These are phyloP conservation scores for Termitomyces sp. DNA, from an alignment of 768 basidiomycete genomes.

Conservation along the genomic window DNA sequence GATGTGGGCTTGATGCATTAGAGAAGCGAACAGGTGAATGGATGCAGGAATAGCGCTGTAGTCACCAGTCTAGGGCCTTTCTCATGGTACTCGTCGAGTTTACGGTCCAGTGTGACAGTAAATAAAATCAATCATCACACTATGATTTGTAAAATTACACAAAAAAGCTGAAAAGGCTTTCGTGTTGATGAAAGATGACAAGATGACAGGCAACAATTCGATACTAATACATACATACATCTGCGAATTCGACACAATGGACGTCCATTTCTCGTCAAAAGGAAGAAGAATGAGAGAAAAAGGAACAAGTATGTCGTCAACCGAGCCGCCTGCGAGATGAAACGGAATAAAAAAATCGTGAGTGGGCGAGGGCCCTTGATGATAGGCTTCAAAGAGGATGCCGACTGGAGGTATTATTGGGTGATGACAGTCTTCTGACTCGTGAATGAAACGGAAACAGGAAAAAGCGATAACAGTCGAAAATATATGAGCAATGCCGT, in stretches of 20 bases:
- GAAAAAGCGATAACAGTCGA: background rate
- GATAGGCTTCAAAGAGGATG: background rate
- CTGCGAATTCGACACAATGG: constrained; percentile 11
- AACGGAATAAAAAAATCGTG: constrained; percentile 1
- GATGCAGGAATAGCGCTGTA: no score
- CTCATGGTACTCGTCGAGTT: background rate
- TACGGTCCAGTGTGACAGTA: no score
- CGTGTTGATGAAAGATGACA: background rate
- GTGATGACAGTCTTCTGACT: background rate
- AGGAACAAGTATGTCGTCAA: background rate
- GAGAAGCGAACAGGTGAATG: no score
- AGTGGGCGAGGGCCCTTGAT: constrained; percentile 2
- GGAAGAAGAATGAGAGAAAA: background rate
- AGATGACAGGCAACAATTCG: constrained; percentile 1
- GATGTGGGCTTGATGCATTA: no score
- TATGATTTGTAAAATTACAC: no score
- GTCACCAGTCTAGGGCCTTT: background rate
- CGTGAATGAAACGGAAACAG: constrained; percentile 1
- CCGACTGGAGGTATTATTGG: constrained; percentile 5
- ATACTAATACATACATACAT: constrained; percentile 25
- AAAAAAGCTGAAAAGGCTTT: background rate
- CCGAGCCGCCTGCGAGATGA: background rate
- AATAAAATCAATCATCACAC: background rate
- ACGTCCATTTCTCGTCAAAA: constrained; percentile 9
- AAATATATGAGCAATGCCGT: constrained; percentile 8